These are phyloP conservation scores for Monilinia polystroma DNA, from an alignment of 2,329 filamentous ascomycete species.

Conservation along the genomic window DNA sequence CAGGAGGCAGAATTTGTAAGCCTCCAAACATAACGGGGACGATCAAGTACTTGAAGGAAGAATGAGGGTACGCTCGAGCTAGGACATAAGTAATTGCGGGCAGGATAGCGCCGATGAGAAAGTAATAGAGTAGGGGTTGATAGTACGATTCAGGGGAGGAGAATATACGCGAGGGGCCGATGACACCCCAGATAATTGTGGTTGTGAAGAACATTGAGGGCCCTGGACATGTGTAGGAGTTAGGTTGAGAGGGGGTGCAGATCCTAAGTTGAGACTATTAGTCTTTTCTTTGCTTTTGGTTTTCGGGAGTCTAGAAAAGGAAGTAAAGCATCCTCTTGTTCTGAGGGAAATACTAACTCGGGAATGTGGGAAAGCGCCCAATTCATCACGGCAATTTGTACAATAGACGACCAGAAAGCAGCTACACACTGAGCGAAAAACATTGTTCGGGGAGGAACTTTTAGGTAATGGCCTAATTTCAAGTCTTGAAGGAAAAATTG, in stretches of 20 bases:
- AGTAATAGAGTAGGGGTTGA: constrained; percentile 49
- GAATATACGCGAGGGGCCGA: constrained; percentile 49
- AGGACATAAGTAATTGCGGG: constrained; percentile 59
- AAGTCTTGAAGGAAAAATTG: constrained; percentile 50
- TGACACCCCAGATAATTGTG: constrained; percentile 55
- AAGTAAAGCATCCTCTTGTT: no score
- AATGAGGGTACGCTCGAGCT: constrained; percentile 59
- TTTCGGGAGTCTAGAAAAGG: constrained; percentile 48
- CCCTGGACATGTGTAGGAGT: constrained; percentile 49
- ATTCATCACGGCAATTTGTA: no score
- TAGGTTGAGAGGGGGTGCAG: constrained; percentile 58
- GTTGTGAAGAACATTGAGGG: constrained; percentile 55
- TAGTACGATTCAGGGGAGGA: constrained; percentile 51
- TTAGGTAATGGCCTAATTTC: constrained; percentile 55
- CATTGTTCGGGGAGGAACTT: constrained; percentile 46
- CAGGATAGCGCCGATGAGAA: constrained; percentile 52
- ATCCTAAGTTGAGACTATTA: constrained; percentile 35
- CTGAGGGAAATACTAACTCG: no score
- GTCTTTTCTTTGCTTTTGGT: constrained; percentile 46
- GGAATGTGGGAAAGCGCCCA: no score
- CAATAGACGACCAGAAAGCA: constrained; percentile 35
- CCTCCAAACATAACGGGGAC: constrained; percentile 69
- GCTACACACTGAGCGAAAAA: constrained; percentile 64
- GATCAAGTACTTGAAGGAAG: constrained; percentile 63
- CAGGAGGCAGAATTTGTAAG: constrained; percentile 62